These are phyloP conservation scores for Starmera quercuum DNA, from an alignment of 805 yeast species.

Conservation along the genomic window DNA sequence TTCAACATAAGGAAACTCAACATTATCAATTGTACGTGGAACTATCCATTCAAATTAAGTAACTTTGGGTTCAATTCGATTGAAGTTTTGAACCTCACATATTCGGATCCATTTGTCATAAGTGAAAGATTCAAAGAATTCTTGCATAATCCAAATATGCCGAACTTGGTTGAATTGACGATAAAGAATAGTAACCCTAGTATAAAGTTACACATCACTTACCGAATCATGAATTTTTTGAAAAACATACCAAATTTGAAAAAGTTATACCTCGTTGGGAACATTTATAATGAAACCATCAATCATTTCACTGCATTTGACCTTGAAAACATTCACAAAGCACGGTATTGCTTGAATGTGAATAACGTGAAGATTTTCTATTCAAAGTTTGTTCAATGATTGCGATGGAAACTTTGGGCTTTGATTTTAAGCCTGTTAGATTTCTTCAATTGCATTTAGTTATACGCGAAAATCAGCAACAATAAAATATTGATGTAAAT, in stretches of 20 bases:
- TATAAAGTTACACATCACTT: slow-evolving; percentile 24
- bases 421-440: too few relatives aligned
- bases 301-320: slow-evolving; percentile 21
- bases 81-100: slow-evolving; percentile 17
- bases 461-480: too few relatives aligned
- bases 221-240: slow-evolving; percentile 22
- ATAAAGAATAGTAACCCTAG: slow-evolving; percentile 21
- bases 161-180: slow-evolving; percentile 17
- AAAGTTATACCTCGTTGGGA: slow-evolving; percentile 22
- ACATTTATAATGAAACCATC: slow-evolving; percentile 25
- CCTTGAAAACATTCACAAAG: slow-evolving; percentile 14
- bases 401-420: too few relatives aligned
- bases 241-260: slow-evolving; percentile 24
- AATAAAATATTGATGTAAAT: too few relatives aligned
- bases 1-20: slow-evolving; percentile 20
- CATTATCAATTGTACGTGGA: slow-evolving; percentile 45
- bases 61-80: slow-evolving; percentile 20
- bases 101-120: slow-evolving; percentile 24
- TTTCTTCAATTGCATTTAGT: too few relatives aligned
- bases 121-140: slow-evolving; percentile 28
- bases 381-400: slow-evolving; percentile 22
- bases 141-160: slow-evolving; percentile 20
- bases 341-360: slow-evolving; percentile 18
- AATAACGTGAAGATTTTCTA: slow-evolving; percentile 26
- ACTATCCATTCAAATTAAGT: slow-evolving; percentile 42